Conservation (phyloP, 2,329 filamentous ascomycete genomes). For the Cytospora schulzeri region DNA sequence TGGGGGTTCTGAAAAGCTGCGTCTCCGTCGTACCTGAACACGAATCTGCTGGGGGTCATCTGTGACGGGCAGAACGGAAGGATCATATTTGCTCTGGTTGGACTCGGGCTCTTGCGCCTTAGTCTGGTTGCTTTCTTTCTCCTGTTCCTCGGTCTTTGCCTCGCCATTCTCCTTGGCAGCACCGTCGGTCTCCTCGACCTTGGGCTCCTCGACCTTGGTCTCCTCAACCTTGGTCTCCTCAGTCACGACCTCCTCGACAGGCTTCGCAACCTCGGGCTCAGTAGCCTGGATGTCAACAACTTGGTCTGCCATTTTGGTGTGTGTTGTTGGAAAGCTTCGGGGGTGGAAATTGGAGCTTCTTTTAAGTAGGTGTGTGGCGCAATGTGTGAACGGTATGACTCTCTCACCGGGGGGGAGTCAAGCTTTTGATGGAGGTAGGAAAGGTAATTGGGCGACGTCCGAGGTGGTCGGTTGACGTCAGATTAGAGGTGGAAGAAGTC, state of each 20-base stretch:
- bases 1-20: not conserved
- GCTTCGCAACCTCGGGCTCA: slow-evolving; percentile 28
- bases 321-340: not conserved
- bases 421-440: slow-evolving; percentile 4
- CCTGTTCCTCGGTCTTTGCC: slow-evolving; percentile 12
- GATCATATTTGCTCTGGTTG: slow-evolving; percentile 72
- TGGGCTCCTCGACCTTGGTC: slow-evolving; percentile 40
- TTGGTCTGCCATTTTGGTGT: slow-evolving; percentile 31
- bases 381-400: not conserved
- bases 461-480: slow-evolving; percentile 2
- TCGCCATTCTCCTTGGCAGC: not conserved
- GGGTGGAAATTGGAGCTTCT: not conserved
- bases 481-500: not conserved
- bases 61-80: slow-evolving; percentile 67
- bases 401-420: slow-evolving; percentile 9
- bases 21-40: slow-evolving; percentile 66
- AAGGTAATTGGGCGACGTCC: not conserved
- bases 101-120: slow-evolving; percentile 33
- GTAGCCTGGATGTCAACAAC: slow-evolving; percentile 31
- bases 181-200: slow-evolving; percentile 24
- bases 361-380: not conserved
- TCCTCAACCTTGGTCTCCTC: slow-evolving; percentile 31
- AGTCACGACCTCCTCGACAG: slow-evolving; percentile 51
- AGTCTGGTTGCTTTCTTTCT: not conserved
- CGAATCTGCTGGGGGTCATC: slow-evolving; percentile 81